Evolutionary conservation across 2,329 filamentous ascomycete genomes (phyloP).

Genomic region (Ciborinia camelliae): DNA sequence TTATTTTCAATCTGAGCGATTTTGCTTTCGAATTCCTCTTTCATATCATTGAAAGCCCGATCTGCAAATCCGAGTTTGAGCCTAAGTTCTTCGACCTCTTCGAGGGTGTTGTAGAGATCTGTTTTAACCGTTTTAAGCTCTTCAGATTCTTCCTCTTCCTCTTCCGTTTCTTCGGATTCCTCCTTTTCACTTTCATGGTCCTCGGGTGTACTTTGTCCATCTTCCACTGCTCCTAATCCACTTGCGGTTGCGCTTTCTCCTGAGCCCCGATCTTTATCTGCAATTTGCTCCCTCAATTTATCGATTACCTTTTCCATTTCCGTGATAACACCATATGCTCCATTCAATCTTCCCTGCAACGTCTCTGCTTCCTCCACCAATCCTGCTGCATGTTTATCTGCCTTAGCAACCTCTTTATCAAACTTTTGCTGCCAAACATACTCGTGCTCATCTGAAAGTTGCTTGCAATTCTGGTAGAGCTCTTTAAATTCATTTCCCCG

Average conservation of each 20-base stretch:
- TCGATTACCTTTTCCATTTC: background rate
- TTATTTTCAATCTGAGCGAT: background rate
- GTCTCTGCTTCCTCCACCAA: constrained; percentile 7
- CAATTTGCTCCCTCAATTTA: background rate
- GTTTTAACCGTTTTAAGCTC: background rate
- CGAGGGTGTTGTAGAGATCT: constrained; percentile 15
- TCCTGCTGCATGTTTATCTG: constrained; percentile 6
- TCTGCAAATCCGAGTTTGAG: background rate
- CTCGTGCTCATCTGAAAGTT: background rate
- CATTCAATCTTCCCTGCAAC: constrained; percentile 14
- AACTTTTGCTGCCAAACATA: constrained; percentile 8
- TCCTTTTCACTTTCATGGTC: background rate
- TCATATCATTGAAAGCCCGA: background rate
- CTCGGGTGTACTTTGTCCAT: background rate
- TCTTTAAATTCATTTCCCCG: background rate
- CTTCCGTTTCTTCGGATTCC: background rate
- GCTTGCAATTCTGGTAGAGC: background rate
- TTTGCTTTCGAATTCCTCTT: background rate
- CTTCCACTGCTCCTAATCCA: background rate
- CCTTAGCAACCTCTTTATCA: background rate
- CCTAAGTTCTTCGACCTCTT: constrained; percentile 16
- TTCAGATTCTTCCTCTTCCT: background rate
- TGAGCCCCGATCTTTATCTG: background rate
- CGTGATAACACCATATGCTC: constrained; percentile 1
- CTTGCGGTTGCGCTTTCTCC: no score